Evolutionary conservation across 345 rosid species (phyloP), one percentile per base, ranked within the genome.

Genomic region (Hirschfeldia incana): DNA sequence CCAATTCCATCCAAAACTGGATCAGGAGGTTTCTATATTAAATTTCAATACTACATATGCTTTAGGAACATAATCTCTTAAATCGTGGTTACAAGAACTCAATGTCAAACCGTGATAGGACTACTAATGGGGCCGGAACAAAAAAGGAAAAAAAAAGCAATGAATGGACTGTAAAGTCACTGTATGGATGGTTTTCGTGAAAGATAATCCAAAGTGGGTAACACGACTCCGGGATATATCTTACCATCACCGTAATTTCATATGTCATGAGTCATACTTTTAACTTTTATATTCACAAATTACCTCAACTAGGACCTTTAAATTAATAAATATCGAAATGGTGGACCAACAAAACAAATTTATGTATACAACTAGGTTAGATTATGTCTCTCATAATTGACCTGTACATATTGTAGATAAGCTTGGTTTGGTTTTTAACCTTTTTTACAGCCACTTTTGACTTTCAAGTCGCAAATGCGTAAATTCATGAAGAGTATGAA

Each of bases 151-250:
- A 44, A 26, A 63, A 46, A 15, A 70, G 28, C 8, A 55, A 57
- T 28, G 27, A 27, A 71, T 71, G n/a, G 65, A 62, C 15, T 36
- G 37, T 49, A 36, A 55, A 70, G 44, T 11, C 27, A 33, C 39
- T 57, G 77, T 36, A 66, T 72, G 77, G 63, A 58, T 53, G 36
- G 32, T 34, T 70, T 16, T 70, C 21, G 70, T 70, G 65, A 62
- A 69, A 49, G 65, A 17, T 67, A 61, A 67, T 59, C 34, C 49
- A 44, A 59, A 79, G 78, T 79, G 78, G 82, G 65, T 79, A 79
- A 73, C 82, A 79, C 70, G 63, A 67, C 70, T 79, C 82, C 82
- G 82, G 82, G 70, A 33, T 79, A 33, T 79, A 73, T 55, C 69
- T 67, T 73, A 67, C 46, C 30, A 67, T 73, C 74, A 49, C 82